Evolutionary conservation across 2,329 filamentous ascomycete genomes (phyloP), one percentile per base, ranked within the genome.

Genomic region (Fusarium pininemorale): DNA sequence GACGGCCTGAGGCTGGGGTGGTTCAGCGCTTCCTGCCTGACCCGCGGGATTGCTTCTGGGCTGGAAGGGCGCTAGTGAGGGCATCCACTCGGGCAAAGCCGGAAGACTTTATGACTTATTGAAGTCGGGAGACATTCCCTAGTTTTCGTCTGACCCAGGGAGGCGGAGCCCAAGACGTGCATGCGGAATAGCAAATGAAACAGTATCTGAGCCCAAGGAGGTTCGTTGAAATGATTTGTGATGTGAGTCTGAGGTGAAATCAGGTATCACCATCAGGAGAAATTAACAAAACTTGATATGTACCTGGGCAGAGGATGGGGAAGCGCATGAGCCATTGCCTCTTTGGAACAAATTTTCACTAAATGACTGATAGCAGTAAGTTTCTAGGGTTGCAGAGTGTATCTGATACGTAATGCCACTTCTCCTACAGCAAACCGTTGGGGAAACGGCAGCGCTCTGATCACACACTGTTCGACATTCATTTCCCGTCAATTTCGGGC

Each of bases 21-120:
- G 48, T 58, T 45, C 60, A 70, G 47, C 39, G 61, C 61, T 42
- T 61, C 68, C 65, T 73, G 64, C 69, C 61, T 66, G 74, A 77
- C 65, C 74, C 74, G 70, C 70, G 72, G 67, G 76, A 75, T 70
- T 60, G 71, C 69, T 64, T 47, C 26, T 73, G 71, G 67, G 58
- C 37, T 53, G 65, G 74, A 54, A 55, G 63, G 57, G 62, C 72
- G 66, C 72, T 77, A 76, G 72, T 63, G 60, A 66, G 66, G 68
- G 66, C 54, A 66, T 70, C 68, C 61, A 70, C 37, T 76, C 76
- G 76, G 76, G 73, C 58, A 73, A 78, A 75, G 69, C 75, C 76
- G 76, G 76, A 77, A 75, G 60, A 32, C 16, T 50, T 66, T 65
- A 47, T 71, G 63, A 70, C 56, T 74, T 78, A 65, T 75, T 69